Evolutionary conservation across 257 asterid species (phyloP), one percentile per base, ranked within the genome.

Genomic region (Nicotiana tabacum): DNA sequence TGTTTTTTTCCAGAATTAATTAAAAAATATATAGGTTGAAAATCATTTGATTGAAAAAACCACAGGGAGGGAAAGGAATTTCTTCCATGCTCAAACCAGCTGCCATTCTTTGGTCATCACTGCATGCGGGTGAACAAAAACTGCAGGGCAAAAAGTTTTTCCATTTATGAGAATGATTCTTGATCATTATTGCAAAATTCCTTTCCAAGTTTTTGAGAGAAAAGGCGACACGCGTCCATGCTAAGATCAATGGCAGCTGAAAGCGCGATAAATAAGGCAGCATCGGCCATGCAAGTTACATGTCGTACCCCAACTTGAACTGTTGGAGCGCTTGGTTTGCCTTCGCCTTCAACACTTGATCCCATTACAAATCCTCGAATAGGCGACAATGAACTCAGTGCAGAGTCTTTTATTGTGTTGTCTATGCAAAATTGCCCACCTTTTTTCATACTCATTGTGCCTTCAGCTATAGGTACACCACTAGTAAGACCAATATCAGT

Each of bases 191-290:
- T 77, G 80, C 87, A 88, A 39, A 93, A 88, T 86, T 95, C 97
- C 87, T 92, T 93, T 90, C 97, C 80, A 2, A 95, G 88, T 56
- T 92, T 95, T 21, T 85, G 86, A 1, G 97, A 88, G 86, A 95
- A 95, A 48, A 90, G 88, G 29, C 94, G 87, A 61, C 97, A 92
- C 21, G 98, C 97, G 43, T 95, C 98, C 95, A 93, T 91, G 82
- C 98, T 92, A 2, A 95, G 96, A 78, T 95, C 98, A 9, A 93
- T 83, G 4, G 98, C 98, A 11, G 98, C 98, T 2, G 97, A 84
- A 2, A 95, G 94, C 4, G 97, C 98, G 2, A 94, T 89, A 46
- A 93, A 94, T 0, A 93, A 84, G 4, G 98, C 98, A 0, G 96
- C 98, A 24, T 95, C 98, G 0, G 95, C 94, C 93, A 90, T 91